Conservation (phyloP, 1,139 yeast genomes). For the Candida frijolesensis region DNA sequence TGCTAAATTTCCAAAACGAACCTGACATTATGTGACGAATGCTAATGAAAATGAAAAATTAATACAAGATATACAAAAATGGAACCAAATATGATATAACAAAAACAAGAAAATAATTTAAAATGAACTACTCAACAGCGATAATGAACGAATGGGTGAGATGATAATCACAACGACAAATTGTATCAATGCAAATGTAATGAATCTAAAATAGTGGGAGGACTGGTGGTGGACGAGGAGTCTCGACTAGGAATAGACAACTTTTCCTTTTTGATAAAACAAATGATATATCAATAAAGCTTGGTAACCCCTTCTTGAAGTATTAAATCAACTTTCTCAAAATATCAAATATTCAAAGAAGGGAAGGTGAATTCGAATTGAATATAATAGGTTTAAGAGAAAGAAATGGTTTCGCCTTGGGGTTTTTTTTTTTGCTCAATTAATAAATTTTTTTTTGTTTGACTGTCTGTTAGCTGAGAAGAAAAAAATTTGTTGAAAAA, state of each 20-base stretch:
- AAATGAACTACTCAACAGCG: neutral
- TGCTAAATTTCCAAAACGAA: constrained; percentile 90
- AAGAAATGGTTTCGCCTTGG: neutral
- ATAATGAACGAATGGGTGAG: neutral
- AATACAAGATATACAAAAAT: constrained; percentile 1
- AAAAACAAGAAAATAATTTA: neutral
- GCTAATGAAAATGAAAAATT: neutral
- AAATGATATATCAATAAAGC: neutral
- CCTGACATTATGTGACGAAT: constrained; percentile 55
- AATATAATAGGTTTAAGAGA: neutral
- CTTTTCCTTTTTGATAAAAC: neutral
- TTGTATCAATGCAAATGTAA: constrained; percentile 2
- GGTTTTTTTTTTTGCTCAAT: neutral
- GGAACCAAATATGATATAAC: neutral
- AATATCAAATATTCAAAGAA: neutral
- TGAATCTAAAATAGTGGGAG: neutral
- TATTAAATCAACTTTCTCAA: no score
- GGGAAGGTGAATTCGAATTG: neutral
- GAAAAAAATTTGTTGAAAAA: neutral
- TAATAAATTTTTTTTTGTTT: neutral
- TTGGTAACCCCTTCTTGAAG: neutral
- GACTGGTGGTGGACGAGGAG: neutral
- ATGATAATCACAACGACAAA: neutral
- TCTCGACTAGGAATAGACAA: neutral
- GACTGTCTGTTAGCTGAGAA: neutral